phyloP scores from a whole-genome alignment of 75 land plant species.

The Pseudotsuga menziesii region DNA sequence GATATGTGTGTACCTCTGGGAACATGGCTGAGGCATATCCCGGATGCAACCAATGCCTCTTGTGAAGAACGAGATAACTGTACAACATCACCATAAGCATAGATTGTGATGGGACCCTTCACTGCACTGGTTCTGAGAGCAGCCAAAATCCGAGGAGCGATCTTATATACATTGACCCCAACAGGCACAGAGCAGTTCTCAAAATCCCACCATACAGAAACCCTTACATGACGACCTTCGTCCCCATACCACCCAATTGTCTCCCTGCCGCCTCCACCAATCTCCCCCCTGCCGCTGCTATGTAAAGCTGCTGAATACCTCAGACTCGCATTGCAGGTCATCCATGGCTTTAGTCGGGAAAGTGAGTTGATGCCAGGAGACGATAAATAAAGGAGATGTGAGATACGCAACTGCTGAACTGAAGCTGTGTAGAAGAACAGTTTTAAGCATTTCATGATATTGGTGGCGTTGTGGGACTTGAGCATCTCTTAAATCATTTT shows the following conservation, averaged over 20 bases:
- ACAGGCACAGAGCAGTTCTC: constrained; percentile 52
- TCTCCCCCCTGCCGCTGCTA: neutral
- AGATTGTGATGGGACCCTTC: constrained; percentile 67
- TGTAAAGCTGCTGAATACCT: neutral
- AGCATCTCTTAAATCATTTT: too few species aligned
- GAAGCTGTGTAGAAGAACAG: too few species aligned
- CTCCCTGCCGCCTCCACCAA: neutral
- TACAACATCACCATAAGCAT: constrained; percentile 57
- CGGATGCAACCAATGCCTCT: constrained; percentile 63
- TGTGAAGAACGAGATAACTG: constrained; percentile 47
- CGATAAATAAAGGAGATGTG: too few species aligned
- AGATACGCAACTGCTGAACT: too few species aligned
- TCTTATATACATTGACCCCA: constrained; percentile 34
- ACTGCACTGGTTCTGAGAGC: constrained; percentile 60
- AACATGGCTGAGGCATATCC: constrained; percentile 56
- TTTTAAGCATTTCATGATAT: too few species aligned
- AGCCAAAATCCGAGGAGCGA: constrained; percentile 38
- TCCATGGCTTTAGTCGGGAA: too few species aligned
- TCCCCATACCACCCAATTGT: constrained; percentile 11
- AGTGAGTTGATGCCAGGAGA: too few species aligned
- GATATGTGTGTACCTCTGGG: constrained; percentile 39
- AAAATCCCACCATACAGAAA: constrained; percentile 76
- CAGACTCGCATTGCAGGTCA: too few species aligned
- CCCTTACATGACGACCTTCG: constrained; percentile 33
- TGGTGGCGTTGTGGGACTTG: too few species aligned